These are phyloP conservation scores for Collybia sordida DNA, from an alignment of 768 basidiomycete species.

Conservation along the genomic window DNA sequence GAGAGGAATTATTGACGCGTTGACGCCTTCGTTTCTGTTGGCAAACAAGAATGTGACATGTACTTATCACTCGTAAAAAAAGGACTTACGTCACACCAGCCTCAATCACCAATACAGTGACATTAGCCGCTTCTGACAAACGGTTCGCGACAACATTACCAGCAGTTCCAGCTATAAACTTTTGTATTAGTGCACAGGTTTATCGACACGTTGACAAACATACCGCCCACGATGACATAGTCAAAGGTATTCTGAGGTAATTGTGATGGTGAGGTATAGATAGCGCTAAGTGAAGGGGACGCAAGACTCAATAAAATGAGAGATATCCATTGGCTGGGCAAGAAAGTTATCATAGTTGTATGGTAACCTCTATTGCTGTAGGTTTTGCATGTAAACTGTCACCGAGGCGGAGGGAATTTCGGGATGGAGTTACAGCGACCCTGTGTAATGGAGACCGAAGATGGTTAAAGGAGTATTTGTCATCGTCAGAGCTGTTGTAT, in stretches of 20 bases:
- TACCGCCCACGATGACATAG: constrained; percentile 25
- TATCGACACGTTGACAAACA: not conserved
- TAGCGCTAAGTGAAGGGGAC: constrained; percentile 4
- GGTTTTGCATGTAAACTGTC: constrained; percentile 13
- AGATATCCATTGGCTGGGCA: not conserved
- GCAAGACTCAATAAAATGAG: not conserved
- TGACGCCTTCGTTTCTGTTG: constrained; percentile 9
- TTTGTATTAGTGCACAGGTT: not conserved
- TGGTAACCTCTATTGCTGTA: too few species aligned
- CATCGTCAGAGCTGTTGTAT: too few species aligned
- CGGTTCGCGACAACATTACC: constrained; percentile 20
- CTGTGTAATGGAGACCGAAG: too few species aligned
- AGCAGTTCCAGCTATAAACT: constrained; percentile 7
- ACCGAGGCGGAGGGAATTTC: too few species aligned
- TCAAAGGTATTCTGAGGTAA: constrained; percentile 15
- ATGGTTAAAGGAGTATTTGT: too few species aligned
- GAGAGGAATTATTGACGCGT: constrained; percentile 2
- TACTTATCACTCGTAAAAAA: not conserved
- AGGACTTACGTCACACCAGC: constrained; percentile 16
- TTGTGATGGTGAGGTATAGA: constrained; percentile 10
- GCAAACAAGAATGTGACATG: not conserved
- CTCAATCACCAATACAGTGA: constrained; percentile 24
- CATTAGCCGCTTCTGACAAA: constrained; percentile 15
- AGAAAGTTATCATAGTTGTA: constrained; percentile 3
- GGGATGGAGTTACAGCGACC: not conserved